These are phyloP conservation scores for Irpex rosettiformis DNA, from an alignment of 1,284 basidiomycete species.

Conservation along the genomic window DNA sequence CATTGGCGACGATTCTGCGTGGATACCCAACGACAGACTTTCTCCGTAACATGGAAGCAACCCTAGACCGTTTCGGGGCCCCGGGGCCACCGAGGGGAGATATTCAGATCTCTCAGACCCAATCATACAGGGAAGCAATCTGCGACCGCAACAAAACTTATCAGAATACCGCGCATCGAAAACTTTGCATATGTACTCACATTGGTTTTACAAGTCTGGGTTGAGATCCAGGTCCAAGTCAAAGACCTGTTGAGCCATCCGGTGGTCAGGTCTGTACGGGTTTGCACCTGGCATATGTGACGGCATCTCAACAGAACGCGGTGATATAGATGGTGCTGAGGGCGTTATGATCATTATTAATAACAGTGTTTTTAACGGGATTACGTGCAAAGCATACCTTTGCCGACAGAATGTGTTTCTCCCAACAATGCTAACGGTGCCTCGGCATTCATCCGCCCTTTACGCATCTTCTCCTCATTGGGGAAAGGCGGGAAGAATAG, in stretches of 20 bases:
- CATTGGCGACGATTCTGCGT: no score
- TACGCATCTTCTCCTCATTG: constrained; percentile 83
- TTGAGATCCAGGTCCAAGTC: constrained; percentile 78
- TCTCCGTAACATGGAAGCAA: no score
- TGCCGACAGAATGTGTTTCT: constrained; percentile 74
- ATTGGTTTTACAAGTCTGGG: constrained; percentile 56
- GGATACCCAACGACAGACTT: no score
- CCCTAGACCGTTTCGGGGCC: no score
- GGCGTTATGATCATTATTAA: neutral
- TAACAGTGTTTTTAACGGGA: neutral
- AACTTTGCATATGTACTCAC: no score
- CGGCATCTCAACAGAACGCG: constrained; percentile 43
- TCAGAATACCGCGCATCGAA: no score
- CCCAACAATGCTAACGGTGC: constrained; percentile 71
- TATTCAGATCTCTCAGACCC: no score
- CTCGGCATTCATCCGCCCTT: constrained; percentile 72
- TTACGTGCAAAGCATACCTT: constrained; percentile 44
- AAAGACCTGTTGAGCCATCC: constrained; percentile 57
- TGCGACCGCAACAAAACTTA: no score
- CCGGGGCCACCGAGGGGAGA: no score
- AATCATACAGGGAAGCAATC: no score
- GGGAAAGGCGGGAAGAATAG: constrained; percentile 84
- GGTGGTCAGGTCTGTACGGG: constrained; percentile 65
- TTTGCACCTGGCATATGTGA: constrained; percentile 52
- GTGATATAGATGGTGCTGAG: constrained; percentile 56